Conservation (phyloP, 257 asterid genomes). For the Solanum tarijense region DNA sequence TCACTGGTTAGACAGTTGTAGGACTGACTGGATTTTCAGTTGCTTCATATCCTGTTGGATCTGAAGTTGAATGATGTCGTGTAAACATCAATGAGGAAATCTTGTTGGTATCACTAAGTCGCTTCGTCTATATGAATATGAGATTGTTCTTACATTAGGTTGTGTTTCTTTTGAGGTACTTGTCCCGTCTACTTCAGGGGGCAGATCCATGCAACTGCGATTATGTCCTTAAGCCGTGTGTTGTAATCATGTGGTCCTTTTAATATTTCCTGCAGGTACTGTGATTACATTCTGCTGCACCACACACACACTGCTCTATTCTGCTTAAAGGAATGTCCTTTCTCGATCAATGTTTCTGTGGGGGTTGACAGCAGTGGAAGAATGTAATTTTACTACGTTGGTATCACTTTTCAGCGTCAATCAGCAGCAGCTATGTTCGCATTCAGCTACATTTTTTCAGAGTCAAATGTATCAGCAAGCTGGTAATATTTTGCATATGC, state of each 20-base stretch:
- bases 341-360: background rate
- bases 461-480: background rate
- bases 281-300: background rate
- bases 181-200: background rate
- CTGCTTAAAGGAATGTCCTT: background rate
- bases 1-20: background rate
- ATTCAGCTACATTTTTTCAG: background rate
- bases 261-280: background rate
- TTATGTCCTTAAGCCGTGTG: background rate
- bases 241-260: background rate
- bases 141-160: background rate
- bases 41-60: background rate
- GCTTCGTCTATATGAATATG: background rate
- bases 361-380: background rate
- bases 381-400: background rate
- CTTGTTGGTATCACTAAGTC: background rate
- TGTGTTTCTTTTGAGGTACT: background rate
- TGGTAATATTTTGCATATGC: background rate
- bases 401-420: background rate
- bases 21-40: background rate
- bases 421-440: background rate
- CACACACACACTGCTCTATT: background rate
- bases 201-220: background rate
- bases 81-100: background rate
- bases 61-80: background rate